These are phyloP conservation scores for Cinnamomum micranthum DNA, from an alignment of 164 flowering plant genomes.

Conservation along the genomic window DNA sequence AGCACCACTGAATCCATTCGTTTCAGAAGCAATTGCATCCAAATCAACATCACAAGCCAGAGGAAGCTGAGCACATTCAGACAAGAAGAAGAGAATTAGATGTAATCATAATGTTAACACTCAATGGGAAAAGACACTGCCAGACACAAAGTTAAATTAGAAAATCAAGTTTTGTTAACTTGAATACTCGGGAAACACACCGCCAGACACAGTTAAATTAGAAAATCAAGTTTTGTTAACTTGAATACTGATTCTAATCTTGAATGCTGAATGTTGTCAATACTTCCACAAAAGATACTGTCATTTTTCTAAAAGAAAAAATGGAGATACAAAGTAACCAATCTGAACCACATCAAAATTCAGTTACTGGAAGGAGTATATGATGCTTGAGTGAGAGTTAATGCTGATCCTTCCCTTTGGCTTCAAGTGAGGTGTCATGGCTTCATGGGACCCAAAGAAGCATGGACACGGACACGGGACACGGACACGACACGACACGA, in stretches of 20 bases:
- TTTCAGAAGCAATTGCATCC: constrained; percentile 59
- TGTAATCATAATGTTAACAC: neutral
- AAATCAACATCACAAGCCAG: constrained; percentile 66
- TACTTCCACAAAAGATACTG: no score
- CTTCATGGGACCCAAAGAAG: no score
- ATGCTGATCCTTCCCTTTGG: no score
- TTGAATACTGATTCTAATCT: neutral
- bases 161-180: neutral
- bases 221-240: neutral
- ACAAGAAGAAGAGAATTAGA: neutral
- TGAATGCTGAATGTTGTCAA: no score
- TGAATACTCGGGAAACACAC: neutral
- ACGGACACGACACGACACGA: no score
- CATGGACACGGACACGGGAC: no score
- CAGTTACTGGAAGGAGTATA: no score
- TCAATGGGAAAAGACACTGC: neutral
- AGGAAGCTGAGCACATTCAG: constrained; percentile 57
- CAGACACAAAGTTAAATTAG: neutral
- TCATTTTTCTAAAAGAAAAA: no score
- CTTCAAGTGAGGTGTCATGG: no score
- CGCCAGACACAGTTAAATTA: neutral
- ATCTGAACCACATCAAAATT: no score
- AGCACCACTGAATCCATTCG: constrained; percentile 98
- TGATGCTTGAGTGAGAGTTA: no score
- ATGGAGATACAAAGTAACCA: no score